Base-by-base conservation (phyloP, 2,329 filamentous ascomycete species). In the Zasmidium citrigriseum region DNA sequence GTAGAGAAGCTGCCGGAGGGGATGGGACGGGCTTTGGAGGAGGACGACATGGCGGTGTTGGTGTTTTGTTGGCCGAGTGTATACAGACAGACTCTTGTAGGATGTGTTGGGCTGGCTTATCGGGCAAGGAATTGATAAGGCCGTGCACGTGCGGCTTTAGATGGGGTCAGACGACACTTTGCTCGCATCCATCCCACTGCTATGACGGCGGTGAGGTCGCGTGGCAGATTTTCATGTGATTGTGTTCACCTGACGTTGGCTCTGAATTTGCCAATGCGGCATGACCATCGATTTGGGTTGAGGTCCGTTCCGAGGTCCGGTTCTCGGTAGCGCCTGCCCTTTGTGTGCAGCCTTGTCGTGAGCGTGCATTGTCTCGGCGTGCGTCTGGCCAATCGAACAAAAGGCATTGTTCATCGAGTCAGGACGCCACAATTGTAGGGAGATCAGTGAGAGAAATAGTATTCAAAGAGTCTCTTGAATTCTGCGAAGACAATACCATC, bases 21-120 rank as follows among this genome's bases (percentile, higher is more conserved):
- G 46, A 66, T 64, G 3, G 64, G 61, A 34, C 63, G 47, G 10
- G 63, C 59, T 34, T 60, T 58, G 23, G 62, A 64, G 21, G 34
- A 41, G 34, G 34, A 41, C 14, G 34, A 41, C 34, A 41, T 41
- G 34, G 34, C 16, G 34, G 34, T 11, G n/a, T n/a, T n/a, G n/a
- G n/a, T n/a, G n/a, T n/a, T n/a, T n/a, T n/a, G n/a, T n/a, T n/a
- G n/a, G n/a, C n/a, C n/a, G n/a, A n/a, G n/a, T n/a, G n/a, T n/a
- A n/a, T n/a, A n/a, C n/a, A n/a, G n/a, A n/a, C n/a, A n/a, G n/a
- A n/a, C n/a, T n/a, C n/a, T n/a, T n/a, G n/a, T n/a, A 41, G 34
- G 34, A 41, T 41, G 34, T 41, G 5, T 41, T 41, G 7, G 34
- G n/a, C n/a, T n/a, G 18, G 34, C 34, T 41, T 41, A 41, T 41